Evolutionary conservation across 257 asterid genomes (phyloP).

Genomic region (Echites panduratus): DNA sequence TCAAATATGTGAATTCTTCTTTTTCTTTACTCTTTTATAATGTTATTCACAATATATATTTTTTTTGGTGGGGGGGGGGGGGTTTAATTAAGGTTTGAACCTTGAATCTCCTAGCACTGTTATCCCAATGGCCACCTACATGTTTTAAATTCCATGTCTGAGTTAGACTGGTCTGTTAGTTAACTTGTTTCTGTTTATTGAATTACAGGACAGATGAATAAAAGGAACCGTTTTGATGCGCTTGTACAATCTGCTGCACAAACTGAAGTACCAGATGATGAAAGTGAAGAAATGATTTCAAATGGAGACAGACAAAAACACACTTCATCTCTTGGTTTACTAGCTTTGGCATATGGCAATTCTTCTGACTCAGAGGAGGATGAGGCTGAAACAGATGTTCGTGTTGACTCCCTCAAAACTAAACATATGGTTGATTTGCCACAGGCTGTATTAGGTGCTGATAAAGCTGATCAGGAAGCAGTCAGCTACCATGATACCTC

Average conservation of each 20-base stretch:
- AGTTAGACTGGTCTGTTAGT: neutral
- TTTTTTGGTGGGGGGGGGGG: too few species aligned
- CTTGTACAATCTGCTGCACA: conserved; percentile 36
- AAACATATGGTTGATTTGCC: conserved; percentile 21
- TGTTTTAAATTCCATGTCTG: neutral
- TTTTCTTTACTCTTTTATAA: neutral
- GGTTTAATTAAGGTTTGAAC: neutral
- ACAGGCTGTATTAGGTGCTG: conserved; percentile 23
- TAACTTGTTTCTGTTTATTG: conserved; percentile 17
- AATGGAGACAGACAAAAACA: conserved; percentile 31
- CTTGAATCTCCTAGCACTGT: neutral
- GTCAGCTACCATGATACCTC: neutral
- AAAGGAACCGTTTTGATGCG: conserved; percentile 34
- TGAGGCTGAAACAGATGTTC: conserved; percentile 39
- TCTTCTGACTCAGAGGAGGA: conserved; percentile 85
- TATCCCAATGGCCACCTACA: neutral
- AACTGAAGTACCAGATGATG: conserved; percentile 30
- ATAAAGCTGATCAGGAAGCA: conserved; percentile 11
- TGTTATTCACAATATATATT: neutral
- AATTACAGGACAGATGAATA: conserved; percentile 36
- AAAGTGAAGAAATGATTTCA: conserved; percentile 30
- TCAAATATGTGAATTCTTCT: neutral
- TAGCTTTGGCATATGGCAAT: conserved; percentile 78
- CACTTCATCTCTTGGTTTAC: conserved; percentile 74
- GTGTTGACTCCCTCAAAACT: conserved; percentile 25